Conservation (phyloP, 2,329 filamentous ascomycete genomes). For the Aureobasidium sp. region DNA sequence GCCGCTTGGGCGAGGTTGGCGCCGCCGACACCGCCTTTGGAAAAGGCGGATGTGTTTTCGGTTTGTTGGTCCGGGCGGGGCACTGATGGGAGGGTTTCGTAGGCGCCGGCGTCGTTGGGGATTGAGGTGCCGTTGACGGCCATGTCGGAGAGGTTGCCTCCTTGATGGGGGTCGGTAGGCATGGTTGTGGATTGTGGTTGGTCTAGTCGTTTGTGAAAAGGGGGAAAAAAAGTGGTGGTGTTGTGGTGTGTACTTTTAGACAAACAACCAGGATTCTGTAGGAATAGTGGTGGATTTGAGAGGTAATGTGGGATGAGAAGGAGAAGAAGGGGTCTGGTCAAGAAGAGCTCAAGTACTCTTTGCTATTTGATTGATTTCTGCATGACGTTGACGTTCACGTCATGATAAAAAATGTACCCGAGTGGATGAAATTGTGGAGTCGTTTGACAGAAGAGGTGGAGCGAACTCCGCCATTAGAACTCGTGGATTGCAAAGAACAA, state of each 20-base stretch:
- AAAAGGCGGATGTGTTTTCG: slow-evolving; percentile 27
- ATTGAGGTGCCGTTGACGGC: slow-evolving; percentile 31
- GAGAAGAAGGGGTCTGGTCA: too few relatives aligned
- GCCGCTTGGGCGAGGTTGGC: slow-evolving; percentile 37
- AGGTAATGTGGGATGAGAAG: too few relatives aligned
- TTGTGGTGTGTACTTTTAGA: background rate
- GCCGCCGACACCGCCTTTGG: slow-evolving; percentile 33
- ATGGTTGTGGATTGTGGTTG: background rate
- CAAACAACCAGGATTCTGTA: background rate
- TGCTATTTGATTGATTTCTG: too few relatives aligned
- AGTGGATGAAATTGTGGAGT: too few relatives aligned
- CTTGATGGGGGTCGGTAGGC: background rate
- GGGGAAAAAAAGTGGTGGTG: background rate
- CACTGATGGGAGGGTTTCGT: slow-evolving; percentile 42
- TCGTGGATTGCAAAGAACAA: too few relatives aligned
- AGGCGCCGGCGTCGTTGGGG: slow-evolving; percentile 42
- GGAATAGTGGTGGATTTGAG: too few relatives aligned
- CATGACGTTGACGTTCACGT: too few relatives aligned
- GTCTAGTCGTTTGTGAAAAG: background rate
- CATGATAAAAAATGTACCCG: too few relatives aligned
- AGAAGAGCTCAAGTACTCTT: too few relatives aligned
- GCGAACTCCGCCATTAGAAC: too few relatives aligned
- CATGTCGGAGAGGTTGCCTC: slow-evolving; percentile 33
- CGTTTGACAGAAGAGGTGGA: too few relatives aligned
- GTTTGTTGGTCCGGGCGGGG: slow-evolving; percentile 41